Conservation (phyloP, 2,329 filamentous ascomycete species). For the Trichoderma sp. region DNA sequence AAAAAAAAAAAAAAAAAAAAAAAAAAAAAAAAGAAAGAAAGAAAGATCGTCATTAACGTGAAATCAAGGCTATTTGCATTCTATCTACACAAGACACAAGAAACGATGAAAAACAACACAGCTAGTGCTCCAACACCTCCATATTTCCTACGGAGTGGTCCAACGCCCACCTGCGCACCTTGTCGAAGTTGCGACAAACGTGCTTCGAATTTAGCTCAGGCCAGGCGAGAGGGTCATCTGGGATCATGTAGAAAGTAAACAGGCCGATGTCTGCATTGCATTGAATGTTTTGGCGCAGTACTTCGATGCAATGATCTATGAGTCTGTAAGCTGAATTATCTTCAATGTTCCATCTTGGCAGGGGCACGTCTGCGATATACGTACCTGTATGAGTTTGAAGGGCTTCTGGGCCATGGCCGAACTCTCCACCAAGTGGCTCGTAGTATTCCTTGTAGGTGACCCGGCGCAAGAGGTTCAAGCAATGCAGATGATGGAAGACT, state of each 20-base stretch:
- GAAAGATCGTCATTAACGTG: too few relatives aligned
- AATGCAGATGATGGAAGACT: slow-evolving; percentile 4
- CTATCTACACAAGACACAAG: too few relatives aligned
- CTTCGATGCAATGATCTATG: slow-evolving; percentile 6
- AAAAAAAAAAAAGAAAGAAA: too few relatives aligned
- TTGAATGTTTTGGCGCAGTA: background rate
- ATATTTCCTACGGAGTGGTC: slow-evolving; percentile 5
- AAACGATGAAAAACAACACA: background rate
- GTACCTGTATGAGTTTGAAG: slow-evolving; percentile 9
- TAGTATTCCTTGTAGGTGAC: slow-evolving; percentile 6
- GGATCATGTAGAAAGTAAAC: slow-evolving; percentile 11
- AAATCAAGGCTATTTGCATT: too few relatives aligned
- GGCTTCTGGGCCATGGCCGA: background rate
- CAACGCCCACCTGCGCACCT: background rate
- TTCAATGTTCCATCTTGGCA: too few relatives aligned
- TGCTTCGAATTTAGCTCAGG: slow-evolving; percentile 6
- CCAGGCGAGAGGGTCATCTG: background rate
- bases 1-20: too few relatives aligned
- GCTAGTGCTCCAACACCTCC: background rate
- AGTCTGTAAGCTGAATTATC: background rate
- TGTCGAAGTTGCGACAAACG: slow-evolving; percentile 1
- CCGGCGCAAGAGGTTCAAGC: background rate
- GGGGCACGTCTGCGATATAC: background rate
- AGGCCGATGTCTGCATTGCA: slow-evolving; percentile 1
- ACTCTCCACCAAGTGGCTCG: slow-evolving; percentile 8